Evolutionary conservation across 441 rosid genomes (phyloP).

Genomic region (Pelargonium australe): DNA sequence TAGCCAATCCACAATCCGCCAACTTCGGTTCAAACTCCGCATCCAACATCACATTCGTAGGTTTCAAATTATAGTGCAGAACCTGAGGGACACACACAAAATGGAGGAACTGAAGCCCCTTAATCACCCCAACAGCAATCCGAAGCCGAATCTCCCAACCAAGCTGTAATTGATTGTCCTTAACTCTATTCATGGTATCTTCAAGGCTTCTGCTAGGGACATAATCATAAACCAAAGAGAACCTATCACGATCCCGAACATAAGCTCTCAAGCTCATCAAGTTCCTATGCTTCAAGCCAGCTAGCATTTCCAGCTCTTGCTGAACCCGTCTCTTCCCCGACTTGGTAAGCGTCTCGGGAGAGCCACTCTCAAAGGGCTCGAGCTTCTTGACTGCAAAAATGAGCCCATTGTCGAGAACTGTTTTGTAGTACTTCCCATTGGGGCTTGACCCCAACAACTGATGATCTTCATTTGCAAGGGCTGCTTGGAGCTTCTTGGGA

Average conservation of each 20-base stretch:
- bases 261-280: slow-evolving; percentile 87
- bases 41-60: slow-evolving; percentile 85
- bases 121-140: slow-evolving; percentile 77
- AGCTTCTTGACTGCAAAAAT: slow-evolving; percentile 70
- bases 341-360: slow-evolving; percentile 52
- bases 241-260: slow-evolving; percentile 60
- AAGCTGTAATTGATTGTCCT: slow-evolving; percentile 56
- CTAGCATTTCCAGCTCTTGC: slow-evolving; percentile 73
- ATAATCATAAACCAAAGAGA: slow-evolving; percentile 80
- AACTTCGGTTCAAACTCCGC: slow-evolving; percentile 80
- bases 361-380: slow-evolving; percentile 55
- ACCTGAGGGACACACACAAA: slow-evolving; percentile 55
- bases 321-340: slow-evolving; percentile 65
- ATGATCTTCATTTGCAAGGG: slow-evolving; percentile 49
- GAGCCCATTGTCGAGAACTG: slow-evolving; percentile 73
- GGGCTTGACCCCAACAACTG: slow-evolving; percentile 75
- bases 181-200: slow-evolving; percentile 69
- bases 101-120: slow-evolving; percentile 83
- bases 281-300: slow-evolving; percentile 69
- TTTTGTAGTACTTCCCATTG: slow-evolving; percentile 64
- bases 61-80: slow-evolving; percentile 81
- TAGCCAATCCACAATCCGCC: slow-evolving; percentile 69
- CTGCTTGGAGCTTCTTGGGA: slow-evolving; percentile 63
- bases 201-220: slow-evolving; percentile 72
- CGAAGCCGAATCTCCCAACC: slow-evolving; percentile 79